A percentile compares a stretch with the other conserved stretches of the same genome.
These are phyloP conservation scores for Agrocybe praecox DNA, from an alignment of 768 basidiomycete genomes.

Conservation along the genomic window DNA sequence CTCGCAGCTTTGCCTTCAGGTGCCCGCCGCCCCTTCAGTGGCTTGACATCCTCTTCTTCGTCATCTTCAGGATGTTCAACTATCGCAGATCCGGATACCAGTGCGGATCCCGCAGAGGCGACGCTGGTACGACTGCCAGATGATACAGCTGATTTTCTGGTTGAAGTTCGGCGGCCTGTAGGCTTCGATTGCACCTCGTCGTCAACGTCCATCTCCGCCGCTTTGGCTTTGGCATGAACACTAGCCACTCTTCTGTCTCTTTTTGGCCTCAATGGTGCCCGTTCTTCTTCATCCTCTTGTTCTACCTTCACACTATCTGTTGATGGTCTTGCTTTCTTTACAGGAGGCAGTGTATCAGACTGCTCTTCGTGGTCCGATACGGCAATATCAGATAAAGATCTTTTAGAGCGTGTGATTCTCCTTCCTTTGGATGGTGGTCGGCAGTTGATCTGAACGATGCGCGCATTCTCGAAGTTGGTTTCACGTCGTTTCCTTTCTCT, in stretches of 20 bases:
- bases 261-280: conserved; percentile 19
- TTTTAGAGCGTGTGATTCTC: conserved; percentile 39
- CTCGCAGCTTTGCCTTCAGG: conserved; percentile 11
- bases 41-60: conserved; percentile 22
- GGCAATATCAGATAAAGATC: conserved; percentile 50
- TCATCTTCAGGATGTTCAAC: conserved; percentile 20
- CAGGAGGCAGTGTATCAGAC: conserved; percentile 43
- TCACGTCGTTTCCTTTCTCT: conserved; percentile 47
- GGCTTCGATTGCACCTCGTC: conserved; percentile 24
- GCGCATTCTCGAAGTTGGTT: conserved; percentile 41
- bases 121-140: conserved; percentile 18
- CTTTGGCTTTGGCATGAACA: conserved; percentile 3
- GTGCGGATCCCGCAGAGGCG: conserved; percentile 14
- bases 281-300: conserved; percentile 26
- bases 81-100: conserved; percentile 16
- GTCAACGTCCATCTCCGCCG: conserved; percentile 20
- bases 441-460: conserved; percentile 34
- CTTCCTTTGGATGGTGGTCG: conserved; percentile 32
- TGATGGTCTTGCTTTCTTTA: conserved; percentile 59
- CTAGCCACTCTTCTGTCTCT: conserved; percentile 20
- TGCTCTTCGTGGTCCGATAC: conserved; percentile 55
- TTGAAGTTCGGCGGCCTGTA: conserved; percentile 18
- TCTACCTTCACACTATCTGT: conserved; percentile 35
- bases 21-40: conserved; percentile 15
- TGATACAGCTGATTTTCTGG: conserved; percentile 14